Evolutionary conservation across 2,329 filamentous ascomycete species (phyloP).

Genomic region (Botrytis tulipae): DNA sequence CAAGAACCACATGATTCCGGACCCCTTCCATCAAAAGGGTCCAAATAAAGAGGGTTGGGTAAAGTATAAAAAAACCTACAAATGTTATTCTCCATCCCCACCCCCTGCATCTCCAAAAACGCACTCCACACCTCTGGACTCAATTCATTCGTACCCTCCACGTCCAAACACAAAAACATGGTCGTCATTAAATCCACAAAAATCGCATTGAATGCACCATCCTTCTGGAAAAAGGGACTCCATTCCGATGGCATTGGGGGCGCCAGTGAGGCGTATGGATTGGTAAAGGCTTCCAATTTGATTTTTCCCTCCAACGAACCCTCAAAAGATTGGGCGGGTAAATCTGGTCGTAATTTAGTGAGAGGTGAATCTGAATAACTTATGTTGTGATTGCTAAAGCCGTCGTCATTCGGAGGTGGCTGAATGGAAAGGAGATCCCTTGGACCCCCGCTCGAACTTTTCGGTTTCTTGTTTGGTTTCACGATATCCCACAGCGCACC

Average conservation of each 20-base stretch:
- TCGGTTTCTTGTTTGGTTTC: conserved; percentile 29
- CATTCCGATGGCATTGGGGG: conserved; percentile 25
- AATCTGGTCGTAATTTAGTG: background rate
- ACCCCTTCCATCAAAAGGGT: background rate
- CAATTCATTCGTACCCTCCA: conserved; percentile 28
- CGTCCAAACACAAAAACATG: conserved; percentile 32
- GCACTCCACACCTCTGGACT: conserved; percentile 30
- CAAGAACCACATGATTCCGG: background rate
- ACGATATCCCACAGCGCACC: conserved; percentile 32
- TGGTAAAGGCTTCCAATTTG: conserved; percentile 6
- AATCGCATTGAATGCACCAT: conserved; percentile 26
- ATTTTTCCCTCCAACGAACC: background rate
- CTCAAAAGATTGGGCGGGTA: background rate
- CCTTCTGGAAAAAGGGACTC: conserved; percentile 29
- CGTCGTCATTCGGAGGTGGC: background rate
- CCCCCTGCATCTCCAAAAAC: conserved; percentile 31
- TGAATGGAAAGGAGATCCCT: conserved; percentile 1
- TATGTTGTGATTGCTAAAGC: background rate
- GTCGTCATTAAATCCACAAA: conserved; percentile 33
- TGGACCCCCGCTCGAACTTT: background rate
- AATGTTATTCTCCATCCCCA: conserved; percentile 25
- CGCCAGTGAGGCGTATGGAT: conserved; percentile 7
- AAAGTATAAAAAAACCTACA: conserved; percentile 26
- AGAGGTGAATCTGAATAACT: background rate
- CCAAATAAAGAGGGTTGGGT: background rate